Base-by-base conservation (phyloP, 306 rosid genomes). In the Lathyrus aphaca region DNA sequence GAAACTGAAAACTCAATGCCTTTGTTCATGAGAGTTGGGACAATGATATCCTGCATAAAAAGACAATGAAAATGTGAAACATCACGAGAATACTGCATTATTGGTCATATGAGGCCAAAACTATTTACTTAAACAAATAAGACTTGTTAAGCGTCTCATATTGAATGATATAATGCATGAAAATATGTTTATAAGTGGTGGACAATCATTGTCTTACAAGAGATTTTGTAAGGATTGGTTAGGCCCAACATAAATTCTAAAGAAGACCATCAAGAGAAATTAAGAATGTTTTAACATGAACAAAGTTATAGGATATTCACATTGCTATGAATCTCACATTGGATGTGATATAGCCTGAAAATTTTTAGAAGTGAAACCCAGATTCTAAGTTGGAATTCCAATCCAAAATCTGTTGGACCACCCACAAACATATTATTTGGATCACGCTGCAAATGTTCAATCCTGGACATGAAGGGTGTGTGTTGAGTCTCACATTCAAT, bases 1-100 rank as follows among this genome's bases (percentile, higher is more conserved):
- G 92, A 83, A 54, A 90, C 85, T 32, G 91, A 92, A 75, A 92
- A 92, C 70, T 71, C 83, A 68, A 85, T 30, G 80, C 98, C 98
- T 75, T 85, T 78, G 71, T 71, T 77, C 91, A 92, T 78, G 81
- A 92, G 86, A 63, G 95, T 84, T 76, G 98, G 86, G 57, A 92
- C 84, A 39, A 92, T 55, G 73, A 89, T 68, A 84, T 87, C 98
- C 98, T 92, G 90, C 80, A 69, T 69, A 74, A 44, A 71, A 82
- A 69, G 53, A 62, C 63, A 67, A n/a, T 6, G 67, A 55, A 66
- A 43, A 73, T 42, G 57, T 37, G 40, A 53, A n/a, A 72, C 71
- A 75, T 66, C 32, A 23, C 27, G 6, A 56, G 69, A 74, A 32
- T 39, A 9, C 67, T 55, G 29, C 66, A 45, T 64, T 53, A 73